Base-by-base conservation (phyloP, 805 yeast genomes). In the Saturnispora besseyi region DNA sequence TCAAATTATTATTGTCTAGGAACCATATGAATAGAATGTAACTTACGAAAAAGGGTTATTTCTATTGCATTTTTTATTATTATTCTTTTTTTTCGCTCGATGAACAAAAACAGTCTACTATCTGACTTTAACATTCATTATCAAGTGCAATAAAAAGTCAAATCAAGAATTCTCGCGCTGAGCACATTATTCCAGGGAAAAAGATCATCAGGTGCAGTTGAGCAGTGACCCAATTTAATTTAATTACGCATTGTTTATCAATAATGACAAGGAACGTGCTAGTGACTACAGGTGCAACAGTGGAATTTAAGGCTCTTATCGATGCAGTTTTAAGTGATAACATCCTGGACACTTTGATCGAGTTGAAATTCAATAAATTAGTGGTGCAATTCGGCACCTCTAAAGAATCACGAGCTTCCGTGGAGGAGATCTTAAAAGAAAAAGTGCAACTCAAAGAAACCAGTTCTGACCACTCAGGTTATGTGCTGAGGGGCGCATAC, bases 211-310 rank as follows among this genome's bases (percentile, higher is more conserved):
- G 9, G 18, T 18, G 18, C 18, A 18, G 18, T 18, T 18, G 18
- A 18, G 18, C 18, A 18, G 18, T 18, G 18, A 18, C 18, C 18
- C 2, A 18, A 18, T 18, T 18, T 18, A 18, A 2, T 6, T 8
- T 26, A 26, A 8, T 26, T 8, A 26, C 29, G 29, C 29, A 36
- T 36, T 36, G 40, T 12, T n/a, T 21, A 7, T 29, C 21, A 28
- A 5, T 15, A 4, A 43, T 43, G 41, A 54, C 49, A 59, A 9
- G 54, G 53, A 64, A 62, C 32, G 47, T 60, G 8, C 67, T 90
- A 32, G 82, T 90, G 5, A 83, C 95, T 0, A 84, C 95, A 3
- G 98, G 98, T 0, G 97, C 96, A 2, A 90, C 97, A 0, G 90
- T 85, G 21, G 84, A 95, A 0, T 91, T 91, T 61, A 72, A 74